Evolutionary conservation across 441 rosid species (phyloP), one percentile per base, ranked within the genome.

Genomic region (Eruca vesicaria): DNA sequence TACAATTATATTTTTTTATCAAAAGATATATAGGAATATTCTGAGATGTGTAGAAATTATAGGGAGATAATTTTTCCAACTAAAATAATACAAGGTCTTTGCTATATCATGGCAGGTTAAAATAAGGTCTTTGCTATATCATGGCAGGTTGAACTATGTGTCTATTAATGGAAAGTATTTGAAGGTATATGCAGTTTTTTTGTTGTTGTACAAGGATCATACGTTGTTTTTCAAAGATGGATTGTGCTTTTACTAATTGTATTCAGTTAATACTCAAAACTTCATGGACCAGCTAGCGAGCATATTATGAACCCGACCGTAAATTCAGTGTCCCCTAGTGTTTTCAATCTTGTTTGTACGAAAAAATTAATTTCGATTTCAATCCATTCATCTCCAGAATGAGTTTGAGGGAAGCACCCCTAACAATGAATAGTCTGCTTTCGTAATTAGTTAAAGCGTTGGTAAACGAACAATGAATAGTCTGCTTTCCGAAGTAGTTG

Each of bases 111-210:
- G 7, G 33, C 33, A 31, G 33, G 33, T 31, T 11, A 36, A 36
- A 9, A 36, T 14, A 36, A 36, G 14, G 14, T 45, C 16, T 69
- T 57, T 48, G 23, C 20, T 77, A 18, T 71, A 59, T 66, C 72
- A 77, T 71, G 80, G 48, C 58, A 77, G 69, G 59, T 26, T 71
- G 64, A 65, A 71, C 76, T 77, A 26, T 31, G 43, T 67, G 26
- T 52, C 23, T 70, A 43, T 71, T 9, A 64, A 55, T 29, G 18
- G 23, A 45, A 70, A 69, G 6, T 6, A 33, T 52, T 52, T 52
- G 35, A 9, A 45, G 26, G 45, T 41, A 41, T 67, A 11, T 32
- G 23, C 16, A 60, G 32, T 52, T 35, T 68, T 38, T 9, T 4
- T 7, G 26, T 41, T 38, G 15, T 41, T 43, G 18, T 43, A 43